Evolutionary conservation across 306 rosid species (phyloP), one percentile per base, ranked within the genome.

Genomic region (Quillaja saponaria): DNA sequence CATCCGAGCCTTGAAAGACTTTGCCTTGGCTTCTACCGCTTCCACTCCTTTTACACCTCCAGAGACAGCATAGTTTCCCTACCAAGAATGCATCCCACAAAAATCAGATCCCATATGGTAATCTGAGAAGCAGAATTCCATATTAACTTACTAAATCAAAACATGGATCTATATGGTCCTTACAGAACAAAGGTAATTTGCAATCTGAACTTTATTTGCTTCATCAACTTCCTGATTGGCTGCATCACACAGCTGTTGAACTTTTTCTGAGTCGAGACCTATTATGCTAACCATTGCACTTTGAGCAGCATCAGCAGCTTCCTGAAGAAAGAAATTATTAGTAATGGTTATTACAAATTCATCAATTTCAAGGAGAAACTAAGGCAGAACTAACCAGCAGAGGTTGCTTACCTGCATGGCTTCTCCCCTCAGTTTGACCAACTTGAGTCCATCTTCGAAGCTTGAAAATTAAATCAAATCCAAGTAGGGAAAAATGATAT

Each of bases 1-100:
- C 99, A 89, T 94, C 66, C 99, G 87, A 74, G 99, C 99, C 84
- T 94, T 89, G 85, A 94, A 94, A 50, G 97, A 94, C 72, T 94
- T 94, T 47, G 99, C 99, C 81, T 87, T 94, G 69, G 97, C 80
- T 77, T 94, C 99, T 31, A 94, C 76, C 21, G 45, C 85, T 83
- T 94, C 97, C 28, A 94, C 69, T 76, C 99, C 99, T 76, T 83
- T 87, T 73, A 89, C n/a, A 59, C 99, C 99, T 45, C 99, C 99
- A 40, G 99, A 94, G 4, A 94, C 96, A 34, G 91, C 99, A 71
- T 94, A 94, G 73, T 94, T 89, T 50, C 99, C 99, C 99, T 94
- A 68, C 55, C 52, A 69, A 20, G 49, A 61, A 54, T 8, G 46
- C 64, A 69, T 59, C 35, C 18, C 59, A 28, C 62, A 42, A 5